Evolutionary conservation across 495 filamentous ascomycete genomes (phyloP).

Genomic region (Podospora pseudocomata): DNA sequence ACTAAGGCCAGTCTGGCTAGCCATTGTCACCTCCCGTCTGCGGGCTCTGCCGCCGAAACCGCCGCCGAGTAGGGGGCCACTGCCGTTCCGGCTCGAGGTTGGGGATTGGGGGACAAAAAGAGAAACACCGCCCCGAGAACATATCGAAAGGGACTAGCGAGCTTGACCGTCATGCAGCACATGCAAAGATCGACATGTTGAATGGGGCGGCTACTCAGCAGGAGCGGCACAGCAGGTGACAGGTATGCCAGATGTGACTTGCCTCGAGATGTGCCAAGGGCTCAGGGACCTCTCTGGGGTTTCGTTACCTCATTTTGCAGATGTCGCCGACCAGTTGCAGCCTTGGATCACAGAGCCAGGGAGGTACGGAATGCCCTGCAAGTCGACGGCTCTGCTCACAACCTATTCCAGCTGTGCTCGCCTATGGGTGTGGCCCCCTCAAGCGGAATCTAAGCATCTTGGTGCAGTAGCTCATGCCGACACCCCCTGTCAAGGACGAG

Average conservation of each 20-base stretch:
- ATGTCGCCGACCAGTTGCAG: background rate
- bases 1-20: slow-evolving; percentile 4
- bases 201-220: background rate
- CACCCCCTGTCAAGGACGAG: background rate
- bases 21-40: background rate
- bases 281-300: background rate
- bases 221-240: background rate
- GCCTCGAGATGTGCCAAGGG: background rate
- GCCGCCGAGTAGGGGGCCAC: background rate
- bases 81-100: background rate
- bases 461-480: background rate
- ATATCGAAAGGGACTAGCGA: background rate
- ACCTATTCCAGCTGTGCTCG: background rate
- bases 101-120: background rate
- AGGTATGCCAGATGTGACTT: background rate
- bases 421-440: background rate
- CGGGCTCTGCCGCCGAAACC: background rate
- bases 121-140: background rate
- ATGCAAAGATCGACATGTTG: background rate
- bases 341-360: background rate
- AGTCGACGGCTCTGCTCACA: background rate
- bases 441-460: background rate
- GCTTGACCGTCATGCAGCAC: background rate
- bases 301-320: background rate
- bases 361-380: background rate